Evolutionary conservation across 306 rosid species (phyloP).

Genomic region (Prosopis cineraria): DNA sequence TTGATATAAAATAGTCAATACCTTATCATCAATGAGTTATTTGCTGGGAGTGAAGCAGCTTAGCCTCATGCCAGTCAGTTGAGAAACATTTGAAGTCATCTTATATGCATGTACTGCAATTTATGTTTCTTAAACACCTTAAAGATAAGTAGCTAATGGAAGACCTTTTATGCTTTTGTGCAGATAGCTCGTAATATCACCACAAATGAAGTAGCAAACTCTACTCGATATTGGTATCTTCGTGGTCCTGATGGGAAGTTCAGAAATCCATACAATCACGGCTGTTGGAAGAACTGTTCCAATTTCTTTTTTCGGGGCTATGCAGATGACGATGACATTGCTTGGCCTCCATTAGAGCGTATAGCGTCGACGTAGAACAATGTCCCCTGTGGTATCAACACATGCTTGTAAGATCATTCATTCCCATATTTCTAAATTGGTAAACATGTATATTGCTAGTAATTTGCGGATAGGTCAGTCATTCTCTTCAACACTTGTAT

Average conservation of each 20-base stretch:
- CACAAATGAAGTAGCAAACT: slow-evolving; percentile 79
- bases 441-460: slow-evolving; percentile 33
- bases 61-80: background rate
- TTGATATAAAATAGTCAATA: background rate
- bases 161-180: slow-evolving; percentile 31
- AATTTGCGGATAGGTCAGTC: slow-evolving; percentile 30
- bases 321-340: slow-evolving; percentile 65
- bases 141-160: slow-evolving; percentile 6
- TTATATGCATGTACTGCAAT: background rate
- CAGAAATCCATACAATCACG: slow-evolving; percentile 82
- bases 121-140: slow-evolving; percentile 17
- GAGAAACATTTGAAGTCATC: background rate
- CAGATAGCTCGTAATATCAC: slow-evolving; percentile 95
- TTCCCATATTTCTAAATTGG: slow-evolving; percentile 4
- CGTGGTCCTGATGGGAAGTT: slow-evolving; percentile 83
- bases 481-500: slow-evolving; percentile 39
- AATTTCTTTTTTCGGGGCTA: slow-evolving; percentile 74
- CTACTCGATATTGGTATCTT: slow-evolving; percentile 75
- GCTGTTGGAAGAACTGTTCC: slow-evolving; percentile 76
- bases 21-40: background rate
- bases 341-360: slow-evolving; percentile 81
- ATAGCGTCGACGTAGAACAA: slow-evolving; percentile 50
- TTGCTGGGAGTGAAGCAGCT: background rate
- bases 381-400: slow-evolving; percentile 16
- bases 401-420: slow-evolving; percentile 36